phyloP scores from a whole-genome alignment of 169 alveolate species.

The Amoebophrya sp. region DNA sequence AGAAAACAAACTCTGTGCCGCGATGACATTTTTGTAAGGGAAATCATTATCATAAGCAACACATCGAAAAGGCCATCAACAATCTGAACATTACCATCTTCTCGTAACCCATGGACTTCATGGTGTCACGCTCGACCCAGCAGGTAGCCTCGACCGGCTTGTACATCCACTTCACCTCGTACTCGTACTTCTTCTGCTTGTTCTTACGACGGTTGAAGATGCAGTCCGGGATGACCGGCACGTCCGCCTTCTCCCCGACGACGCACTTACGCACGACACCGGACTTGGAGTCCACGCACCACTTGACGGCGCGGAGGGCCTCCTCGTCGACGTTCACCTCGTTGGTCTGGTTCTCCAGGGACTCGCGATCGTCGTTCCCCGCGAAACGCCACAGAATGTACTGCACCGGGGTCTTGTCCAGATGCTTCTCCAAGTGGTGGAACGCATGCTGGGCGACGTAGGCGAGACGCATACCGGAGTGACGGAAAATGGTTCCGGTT shows the following conservation, averaged over 20 bases:
- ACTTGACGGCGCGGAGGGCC: slow-evolving; percentile 39
- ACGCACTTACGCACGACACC: slow-evolving; percentile 46
- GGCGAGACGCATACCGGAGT: slow-evolving; percentile 50
- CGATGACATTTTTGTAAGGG: neutral
- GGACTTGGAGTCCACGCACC: slow-evolving; percentile 48
- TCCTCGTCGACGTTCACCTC: slow-evolving; percentile 49
- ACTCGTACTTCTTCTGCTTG: slow-evolving; percentile 49
- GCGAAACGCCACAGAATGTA: slow-evolving; percentile 53
- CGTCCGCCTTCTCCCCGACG: slow-evolving; percentile 47
- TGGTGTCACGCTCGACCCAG: slow-evolving; percentile 25
- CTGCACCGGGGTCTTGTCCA: slow-evolving; percentile 45
- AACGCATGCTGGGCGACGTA: slow-evolving; percentile 53
- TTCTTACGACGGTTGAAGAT: slow-evolving; percentile 48
- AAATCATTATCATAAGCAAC: neutral
- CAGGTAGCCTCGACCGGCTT: slow-evolving; percentile 28
- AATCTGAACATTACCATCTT: neutral
- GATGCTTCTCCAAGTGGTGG: slow-evolving; percentile 52
- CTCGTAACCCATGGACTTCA: slow-evolving; percentile 21
- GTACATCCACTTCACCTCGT: slow-evolving; percentile 34
- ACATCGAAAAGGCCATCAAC: neutral
- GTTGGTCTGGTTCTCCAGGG: slow-evolving; percentile 43
- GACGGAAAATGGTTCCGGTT: slow-evolving; percentile 44
- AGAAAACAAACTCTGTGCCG: neutral
- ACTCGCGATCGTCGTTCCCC: slow-evolving; percentile 49
- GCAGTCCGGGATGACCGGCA: slow-evolving; percentile 48